Conservation (phyloP, 1,139 yeast genomes). For the Zygoascus meyerae region DNA sequence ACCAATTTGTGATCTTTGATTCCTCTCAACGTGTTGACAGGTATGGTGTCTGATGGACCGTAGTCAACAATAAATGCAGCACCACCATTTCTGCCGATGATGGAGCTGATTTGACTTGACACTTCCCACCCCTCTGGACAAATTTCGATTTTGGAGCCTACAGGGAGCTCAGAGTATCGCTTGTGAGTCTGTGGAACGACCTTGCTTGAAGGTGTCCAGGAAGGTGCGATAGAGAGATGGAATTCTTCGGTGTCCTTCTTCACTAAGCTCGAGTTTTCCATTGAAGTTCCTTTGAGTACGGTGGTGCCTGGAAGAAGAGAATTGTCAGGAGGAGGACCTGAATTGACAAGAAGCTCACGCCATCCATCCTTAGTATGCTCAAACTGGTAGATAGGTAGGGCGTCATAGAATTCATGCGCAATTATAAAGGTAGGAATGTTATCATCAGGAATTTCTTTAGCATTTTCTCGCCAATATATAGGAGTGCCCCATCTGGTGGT, state of each 20-base stretch:
- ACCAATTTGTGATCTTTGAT: conserved; percentile 69
- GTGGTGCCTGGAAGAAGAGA: conserved; percentile 29
- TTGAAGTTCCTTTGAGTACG: conserved; percentile 13
- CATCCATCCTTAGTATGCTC: conserved; percentile 51
- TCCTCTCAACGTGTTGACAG: conserved; percentile 67
- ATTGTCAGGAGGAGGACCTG: conserved; percentile 25
- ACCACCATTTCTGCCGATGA: conserved; percentile 42
- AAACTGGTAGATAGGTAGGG: conserved; percentile 72
- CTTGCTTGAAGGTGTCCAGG: conserved; percentile 58
- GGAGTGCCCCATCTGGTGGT: conserved; percentile 49
- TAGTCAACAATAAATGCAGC: conserved; percentile 74
- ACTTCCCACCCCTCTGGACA: conserved; percentile 65
- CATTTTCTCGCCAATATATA: conserved; percentile 67
- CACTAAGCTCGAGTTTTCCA: conserved; percentile 11
- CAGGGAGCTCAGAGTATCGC: conserved; percentile 51
- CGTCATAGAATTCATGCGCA: conserved; percentile 88
- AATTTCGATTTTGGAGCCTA: conserved; percentile 60
- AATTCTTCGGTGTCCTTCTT: conserved; percentile 39
- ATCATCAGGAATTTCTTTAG: conserved; percentile 45
- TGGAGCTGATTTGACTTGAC: conserved; percentile 30
- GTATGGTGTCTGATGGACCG: conserved; percentile 58
- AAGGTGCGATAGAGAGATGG: conserved; percentile 53
- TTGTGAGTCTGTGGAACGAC: conserved; percentile 48
- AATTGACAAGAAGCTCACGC: conserved; percentile 72
- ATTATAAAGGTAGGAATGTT: conserved; percentile 55